Percentiles rank a stretch among this genome's conserved stretches.
Evolutionary conservation across 2,329 filamentous ascomycete genomes (phyloP).

Genomic region (Diaporthe capsici): DNA sequence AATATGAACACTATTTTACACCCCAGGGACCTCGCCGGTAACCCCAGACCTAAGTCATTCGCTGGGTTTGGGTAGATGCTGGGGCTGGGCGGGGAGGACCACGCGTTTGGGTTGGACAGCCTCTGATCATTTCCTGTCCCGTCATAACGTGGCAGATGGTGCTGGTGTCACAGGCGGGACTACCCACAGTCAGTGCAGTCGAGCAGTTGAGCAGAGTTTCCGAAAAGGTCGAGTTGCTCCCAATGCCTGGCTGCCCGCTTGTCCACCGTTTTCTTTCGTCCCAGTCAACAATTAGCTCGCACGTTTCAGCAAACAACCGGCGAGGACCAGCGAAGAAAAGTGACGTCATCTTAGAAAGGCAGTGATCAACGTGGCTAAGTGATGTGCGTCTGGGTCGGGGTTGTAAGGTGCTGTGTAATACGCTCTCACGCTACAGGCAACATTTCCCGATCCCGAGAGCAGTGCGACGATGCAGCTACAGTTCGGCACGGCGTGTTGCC

Average conservation of each 20-base stretch:
- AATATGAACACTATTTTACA: not conserved
- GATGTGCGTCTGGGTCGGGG: not conserved
- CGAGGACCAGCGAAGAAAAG: not conserved
- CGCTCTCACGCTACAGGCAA: not conserved
- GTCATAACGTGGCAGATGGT: conserved; percentile 26
- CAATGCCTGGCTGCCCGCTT: not conserved
- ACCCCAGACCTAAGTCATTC: not conserved
- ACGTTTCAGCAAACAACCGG: not conserved
- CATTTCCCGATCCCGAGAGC: conserved; percentile 17
- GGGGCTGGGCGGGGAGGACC: conserved; percentile 23
- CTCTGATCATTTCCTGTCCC: conserved; percentile 37
- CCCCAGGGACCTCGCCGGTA: not conserved
- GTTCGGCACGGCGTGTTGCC: not conserved
- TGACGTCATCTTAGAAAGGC: not conserved
- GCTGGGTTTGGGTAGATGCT: not conserved
- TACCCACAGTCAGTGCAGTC: conserved; percentile 13
- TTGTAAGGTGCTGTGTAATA: not conserved
- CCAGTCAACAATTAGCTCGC: not conserved
- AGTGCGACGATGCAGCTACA: not conserved
- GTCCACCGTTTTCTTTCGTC: conserved; percentile 6
- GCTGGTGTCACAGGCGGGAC: conserved; percentile 22
- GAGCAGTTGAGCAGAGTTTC: not conserved
- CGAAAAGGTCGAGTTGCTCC: not conserved
- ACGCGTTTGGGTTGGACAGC: not conserved
- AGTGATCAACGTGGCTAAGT: not conserved